Conservation (phyloP, 257 asterid species). For the Orobanche coerulescens region DNA sequence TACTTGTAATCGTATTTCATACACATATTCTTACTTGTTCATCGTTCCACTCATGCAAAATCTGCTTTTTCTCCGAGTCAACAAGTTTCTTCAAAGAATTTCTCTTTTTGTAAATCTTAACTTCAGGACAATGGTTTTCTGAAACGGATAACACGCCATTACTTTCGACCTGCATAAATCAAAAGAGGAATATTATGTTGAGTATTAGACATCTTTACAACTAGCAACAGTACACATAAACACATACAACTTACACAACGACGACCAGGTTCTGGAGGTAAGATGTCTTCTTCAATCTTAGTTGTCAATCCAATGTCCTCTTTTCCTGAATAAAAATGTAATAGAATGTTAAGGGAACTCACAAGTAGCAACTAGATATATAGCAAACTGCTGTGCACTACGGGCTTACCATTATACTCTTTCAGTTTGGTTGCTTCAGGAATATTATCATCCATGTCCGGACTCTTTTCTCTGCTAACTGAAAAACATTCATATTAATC, state of each 20-base stretch:
- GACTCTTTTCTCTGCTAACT: constrained; percentile 49
- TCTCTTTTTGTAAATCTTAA: constrained; percentile 32
- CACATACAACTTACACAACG: constrained; percentile 99
- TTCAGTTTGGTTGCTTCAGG: constrained; percentile 25
- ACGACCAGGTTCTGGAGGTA: constrained; percentile 61
- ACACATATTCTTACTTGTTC: constrained; percentile 57
- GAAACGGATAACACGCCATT: constrained; percentile 58
- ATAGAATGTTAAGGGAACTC: constrained; percentile 12
- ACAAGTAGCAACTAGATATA: constrained; percentile 10
- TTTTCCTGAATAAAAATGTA: constrained; percentile 39
- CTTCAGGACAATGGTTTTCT: constrained; percentile 35
- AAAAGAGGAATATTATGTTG: constrained; percentile 42
- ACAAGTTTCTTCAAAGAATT: constrained; percentile 36
- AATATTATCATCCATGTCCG: constrained; percentile 30
- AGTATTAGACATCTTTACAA: constrained; percentile 35
- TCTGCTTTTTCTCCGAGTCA: constrained; percentile 38
- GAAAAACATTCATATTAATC: constrained; percentile 31
- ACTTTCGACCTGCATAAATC: constrained; percentile 58
- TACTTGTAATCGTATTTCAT: constrained; percentile 1
- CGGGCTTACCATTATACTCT: constrained; percentile 41
- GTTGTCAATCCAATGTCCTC: constrained; percentile 22
- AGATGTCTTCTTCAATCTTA: constrained; percentile 34
- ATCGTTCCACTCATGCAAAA: constrained; percentile 52
- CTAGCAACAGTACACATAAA: constrained; percentile 44
- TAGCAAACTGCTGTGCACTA: constrained; percentile 7